These are phyloP conservation scores for Trichoderma orchidacearum DNA, from an alignment of 495 filamentous ascomycete species.

Conservation along the genomic window DNA sequence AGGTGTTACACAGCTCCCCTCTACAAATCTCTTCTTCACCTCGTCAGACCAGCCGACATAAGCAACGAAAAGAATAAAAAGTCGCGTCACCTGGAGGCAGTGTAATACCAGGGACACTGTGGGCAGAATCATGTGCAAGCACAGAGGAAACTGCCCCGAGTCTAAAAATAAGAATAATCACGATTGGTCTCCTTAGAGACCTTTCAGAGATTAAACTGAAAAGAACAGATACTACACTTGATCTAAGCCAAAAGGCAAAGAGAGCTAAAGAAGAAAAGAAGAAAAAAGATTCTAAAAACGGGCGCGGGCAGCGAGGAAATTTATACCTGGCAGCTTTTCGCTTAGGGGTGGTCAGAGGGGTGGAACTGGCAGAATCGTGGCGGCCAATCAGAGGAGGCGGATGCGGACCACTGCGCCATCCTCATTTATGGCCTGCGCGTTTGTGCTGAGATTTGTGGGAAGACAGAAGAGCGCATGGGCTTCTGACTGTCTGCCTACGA, in stretches of 20 bases:
- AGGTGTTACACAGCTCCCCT: no score
- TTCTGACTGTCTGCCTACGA: no score
- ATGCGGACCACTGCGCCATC: no score
- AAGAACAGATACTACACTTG: constrained; percentile 99
- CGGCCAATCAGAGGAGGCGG: background rate
- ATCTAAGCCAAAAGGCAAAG: constrained; percentile 77
- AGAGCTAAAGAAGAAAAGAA: constrained; percentile 27
- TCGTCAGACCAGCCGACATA: constrained; percentile 11
- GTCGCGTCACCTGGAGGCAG: constrained; percentile 19
- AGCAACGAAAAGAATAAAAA: constrained; percentile 13
- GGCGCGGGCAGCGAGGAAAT: background rate
- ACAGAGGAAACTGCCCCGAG: constrained; percentile 38
- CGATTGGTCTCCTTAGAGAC: constrained; percentile 50
- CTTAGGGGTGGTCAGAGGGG: background rate
- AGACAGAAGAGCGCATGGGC: background rate
- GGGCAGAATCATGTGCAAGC: constrained; percentile 14
- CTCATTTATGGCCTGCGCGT: no score
- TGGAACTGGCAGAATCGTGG: background rate
- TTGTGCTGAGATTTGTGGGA: no score
- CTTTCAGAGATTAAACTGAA: constrained; percentile 84
- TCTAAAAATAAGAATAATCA: constrained; percentile 78
- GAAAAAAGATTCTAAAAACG: constrained; percentile 6
- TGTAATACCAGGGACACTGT: constrained; percentile 20
- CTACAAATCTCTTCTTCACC: constrained; percentile 15
- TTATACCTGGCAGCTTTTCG: background rate